These are phyloP conservation scores for Copromyces sp. DNA, from an alignment of 495 filamentous ascomycete genomes.

Conservation along the genomic window DNA sequence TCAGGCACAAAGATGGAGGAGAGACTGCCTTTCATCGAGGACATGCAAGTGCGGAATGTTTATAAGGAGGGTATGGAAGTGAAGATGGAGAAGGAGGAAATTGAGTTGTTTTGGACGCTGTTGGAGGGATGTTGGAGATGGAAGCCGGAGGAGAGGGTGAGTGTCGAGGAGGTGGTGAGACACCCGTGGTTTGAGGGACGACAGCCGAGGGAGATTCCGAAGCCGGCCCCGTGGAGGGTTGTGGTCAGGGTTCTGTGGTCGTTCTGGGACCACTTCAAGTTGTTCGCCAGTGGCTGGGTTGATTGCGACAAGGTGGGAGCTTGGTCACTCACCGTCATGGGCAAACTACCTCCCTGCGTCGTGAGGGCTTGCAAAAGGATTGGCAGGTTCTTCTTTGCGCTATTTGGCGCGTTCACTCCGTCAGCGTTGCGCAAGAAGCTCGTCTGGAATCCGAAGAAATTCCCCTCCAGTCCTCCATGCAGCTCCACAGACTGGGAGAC, in stretches of 20 bases:
- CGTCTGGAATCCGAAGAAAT: neutral
- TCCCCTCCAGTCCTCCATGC: neutral
- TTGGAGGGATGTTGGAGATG: slow-evolving; percentile 12
- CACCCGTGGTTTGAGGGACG: slow-evolving; percentile 13
- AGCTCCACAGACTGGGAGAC: neutral
- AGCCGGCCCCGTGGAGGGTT: neutral
- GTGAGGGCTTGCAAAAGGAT: neutral
- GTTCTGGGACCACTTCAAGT: neutral
- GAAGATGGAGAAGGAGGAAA: slow-evolving; percentile 8
- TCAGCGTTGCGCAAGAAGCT: neutral
- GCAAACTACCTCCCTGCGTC: neutral
- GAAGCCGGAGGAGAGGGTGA: slow-evolving; percentile 11
- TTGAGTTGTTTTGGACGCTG: slow-evolving; percentile 13
- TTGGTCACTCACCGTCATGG: neutral
- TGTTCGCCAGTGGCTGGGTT: neutral
- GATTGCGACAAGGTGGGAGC: rapidly evolving
- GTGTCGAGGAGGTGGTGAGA: neutral
- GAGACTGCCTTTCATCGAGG: neutral
- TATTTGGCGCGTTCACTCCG: neutral
- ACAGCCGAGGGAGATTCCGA: neutral
- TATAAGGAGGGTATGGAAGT: neutral
- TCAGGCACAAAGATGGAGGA: neutral
- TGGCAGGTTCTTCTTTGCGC: neutral
- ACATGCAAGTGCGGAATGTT: neutral
- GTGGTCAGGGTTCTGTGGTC: neutral